phyloP scores from a whole-genome alignment of 73 alveolate genomes.

The Paramecium caudatum region DNA sequence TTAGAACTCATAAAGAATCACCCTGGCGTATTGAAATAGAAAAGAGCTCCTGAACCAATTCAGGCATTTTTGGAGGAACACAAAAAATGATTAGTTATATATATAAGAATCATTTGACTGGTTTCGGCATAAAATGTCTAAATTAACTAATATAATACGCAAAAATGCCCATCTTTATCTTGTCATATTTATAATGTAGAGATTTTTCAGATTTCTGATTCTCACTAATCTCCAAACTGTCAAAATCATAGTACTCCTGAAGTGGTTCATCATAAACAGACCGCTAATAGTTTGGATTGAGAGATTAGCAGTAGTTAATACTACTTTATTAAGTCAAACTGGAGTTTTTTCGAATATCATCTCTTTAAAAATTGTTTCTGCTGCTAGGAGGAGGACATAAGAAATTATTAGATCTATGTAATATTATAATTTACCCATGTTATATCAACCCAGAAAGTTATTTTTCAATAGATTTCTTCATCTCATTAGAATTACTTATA shows the following conservation, averaged over 20 bases:
- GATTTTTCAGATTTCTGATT: slow-evolving; percentile 14
- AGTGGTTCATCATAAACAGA: slow-evolving; percentile 3
- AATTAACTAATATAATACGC: neutral
- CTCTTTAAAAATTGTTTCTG: neutral
- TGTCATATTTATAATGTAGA: slow-evolving; percentile 7
- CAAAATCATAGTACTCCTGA: neutral
- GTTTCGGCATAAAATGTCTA: slow-evolving; percentile 31
- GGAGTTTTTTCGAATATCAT: slow-evolving; percentile 30
- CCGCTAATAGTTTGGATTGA: slow-evolving; percentile 31
- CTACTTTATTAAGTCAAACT: slow-evolving; percentile 17
- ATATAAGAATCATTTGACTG: neutral
- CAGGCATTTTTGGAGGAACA: slow-evolving; percentile 46
- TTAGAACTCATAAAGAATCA: slow-evolving; percentile 46
- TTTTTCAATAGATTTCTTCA: slow-evolving; percentile 66
- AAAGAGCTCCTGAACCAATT: slow-evolving; percentile 62
- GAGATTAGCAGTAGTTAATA: slow-evolving; percentile 47
- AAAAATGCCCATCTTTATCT: slow-evolving; percentile 21
- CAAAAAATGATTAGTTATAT: slow-evolving; percentile 46
- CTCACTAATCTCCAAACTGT: slow-evolving; percentile 53
- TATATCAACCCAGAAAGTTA: slow-evolving; percentile 15
- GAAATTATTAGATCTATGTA: slow-evolving; percentile 33
- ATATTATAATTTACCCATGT: neutral
- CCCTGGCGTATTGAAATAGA: slow-evolving; percentile 24
- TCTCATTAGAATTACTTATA: slow-evolving; percentile 41
- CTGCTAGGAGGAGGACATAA: slow-evolving; percentile 50